phyloP scores from a whole-genome alignment of 768 basidiomycete species.

The Pisolithus marmoratus region DNA sequence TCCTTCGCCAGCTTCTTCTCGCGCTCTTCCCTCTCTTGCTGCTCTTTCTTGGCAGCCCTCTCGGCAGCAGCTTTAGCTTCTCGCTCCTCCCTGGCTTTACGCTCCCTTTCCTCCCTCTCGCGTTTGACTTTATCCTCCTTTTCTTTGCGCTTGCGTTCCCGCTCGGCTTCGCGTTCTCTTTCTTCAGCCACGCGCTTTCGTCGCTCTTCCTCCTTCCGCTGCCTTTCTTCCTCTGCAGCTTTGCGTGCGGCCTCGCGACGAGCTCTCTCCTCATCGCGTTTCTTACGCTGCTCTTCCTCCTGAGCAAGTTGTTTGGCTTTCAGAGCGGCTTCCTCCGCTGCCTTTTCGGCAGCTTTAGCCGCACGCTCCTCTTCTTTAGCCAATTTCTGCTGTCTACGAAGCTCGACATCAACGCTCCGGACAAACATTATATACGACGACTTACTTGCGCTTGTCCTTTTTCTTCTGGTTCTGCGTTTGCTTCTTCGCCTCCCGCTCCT shows the following conservation, averaged over 20 bases:
- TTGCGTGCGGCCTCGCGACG: conserved; percentile 72
- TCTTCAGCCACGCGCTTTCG: conserved; percentile 74
- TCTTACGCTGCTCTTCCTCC: conserved; percentile 78
- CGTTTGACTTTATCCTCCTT: conserved; percentile 58
- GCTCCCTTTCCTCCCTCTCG: conserved; percentile 58
- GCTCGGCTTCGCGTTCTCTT: conserved; percentile 72
- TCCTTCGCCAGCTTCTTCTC: conserved; percentile 61
- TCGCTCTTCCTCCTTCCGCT: conserved; percentile 78
- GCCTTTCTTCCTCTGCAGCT: conserved; percentile 77
- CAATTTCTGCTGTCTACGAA: conserved; percentile 75
- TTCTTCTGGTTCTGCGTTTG: conserved; percentile 96
- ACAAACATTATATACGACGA: conserved; percentile 4
- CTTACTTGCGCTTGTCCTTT: conserved; percentile 96
- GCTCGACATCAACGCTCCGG: background rate
- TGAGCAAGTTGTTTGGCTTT: conserved; percentile 71
- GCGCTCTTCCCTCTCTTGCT: conserved; percentile 60
- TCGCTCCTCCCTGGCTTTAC: conserved; percentile 57
- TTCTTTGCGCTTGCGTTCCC: conserved; percentile 68
- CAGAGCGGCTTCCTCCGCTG: conserved; percentile 75
- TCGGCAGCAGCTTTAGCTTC: conserved; percentile 52
- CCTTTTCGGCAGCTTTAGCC: conserved; percentile 75
- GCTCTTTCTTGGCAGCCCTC: conserved; percentile 39
- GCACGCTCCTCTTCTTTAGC: conserved; percentile 92
- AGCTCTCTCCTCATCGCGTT: conserved; percentile 81
- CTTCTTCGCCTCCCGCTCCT: conserved; percentile 87